Base-by-base conservation (phyloP, 306 rosid genomes). In the Cajanus cajan region DNA sequence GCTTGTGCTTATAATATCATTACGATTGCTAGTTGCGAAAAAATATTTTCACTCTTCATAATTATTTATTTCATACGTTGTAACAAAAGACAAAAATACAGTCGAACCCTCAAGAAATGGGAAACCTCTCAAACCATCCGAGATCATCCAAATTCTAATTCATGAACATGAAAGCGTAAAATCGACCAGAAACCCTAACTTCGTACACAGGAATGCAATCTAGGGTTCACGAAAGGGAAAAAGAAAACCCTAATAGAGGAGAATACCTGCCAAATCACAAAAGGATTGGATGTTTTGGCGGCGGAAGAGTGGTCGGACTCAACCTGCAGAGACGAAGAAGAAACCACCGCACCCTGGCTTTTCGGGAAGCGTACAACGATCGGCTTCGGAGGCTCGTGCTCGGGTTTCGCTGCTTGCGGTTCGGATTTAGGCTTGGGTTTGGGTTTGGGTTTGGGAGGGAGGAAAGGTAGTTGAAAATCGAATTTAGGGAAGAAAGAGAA, bases 211-310 rank as follows among this genome's bases (percentile, higher is more conserved):
- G n/a, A 57, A 15, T 2, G 67, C 2, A 25, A 28, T 6, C 25
- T 31, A 7, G 1, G 58, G 4, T n/a, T 7, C 14, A n/a, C 34
- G 12, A 6, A 16, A 7, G 52, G 8, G 21, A 59, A 36, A 28
- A 22, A 7, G 5, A 31, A 45, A 75, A 51, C 4, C 12, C 2
- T 40, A 7, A 0, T 5, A 47, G 6, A 12, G 14, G 10, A 41
- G 0, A 52, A 41, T 83, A 89, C 98, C 99, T 95, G 99, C 91
- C 94, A 95, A 37, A 90, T 52, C 2, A 93, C 67, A n/a, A 86
- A 11, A 15, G 99, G 97, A 80, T 91, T 88, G 70, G 97, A 85
- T 80, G 97, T 89, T 84, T 82, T 91, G 19, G 65, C 14, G 51
- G 9, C 8, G 4, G 43, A 5, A 15, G 92, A 76, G 40, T 70